These are phyloP conservation scores for Pseudomicrostroma phylloplanum DNA, from an alignment of 1,284 basidiomycete species.

Conservation along the genomic window DNA sequence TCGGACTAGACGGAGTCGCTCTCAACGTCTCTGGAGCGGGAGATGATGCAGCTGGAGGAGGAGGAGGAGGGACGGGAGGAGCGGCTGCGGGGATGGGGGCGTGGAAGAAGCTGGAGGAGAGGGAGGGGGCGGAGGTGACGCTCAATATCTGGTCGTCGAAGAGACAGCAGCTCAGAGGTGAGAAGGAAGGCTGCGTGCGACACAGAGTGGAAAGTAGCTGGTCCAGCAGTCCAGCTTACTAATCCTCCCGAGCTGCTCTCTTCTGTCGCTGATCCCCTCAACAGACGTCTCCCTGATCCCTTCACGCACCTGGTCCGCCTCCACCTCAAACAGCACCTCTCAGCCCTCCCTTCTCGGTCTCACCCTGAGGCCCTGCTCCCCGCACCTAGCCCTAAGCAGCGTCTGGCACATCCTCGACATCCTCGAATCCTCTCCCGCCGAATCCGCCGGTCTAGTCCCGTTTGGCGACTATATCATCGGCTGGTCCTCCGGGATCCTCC, in stretches of 20 bases:
- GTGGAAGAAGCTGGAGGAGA: conserved; percentile 62
- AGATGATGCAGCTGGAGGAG: conserved; percentile 5
- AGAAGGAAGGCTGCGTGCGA: conserved; percentile 37
- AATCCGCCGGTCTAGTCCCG: conserved; percentile 68
- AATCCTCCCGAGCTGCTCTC: not conserved
- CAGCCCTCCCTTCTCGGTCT: conserved; percentile 75
- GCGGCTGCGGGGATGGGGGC: conserved; percentile 27
- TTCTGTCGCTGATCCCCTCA: not conserved
- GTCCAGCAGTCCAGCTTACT: not conserved
- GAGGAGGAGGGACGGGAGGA: no score
- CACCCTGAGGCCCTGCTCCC: conserved; percentile 74
- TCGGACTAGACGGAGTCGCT: conserved; percentile 65
- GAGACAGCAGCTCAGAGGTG: conserved; percentile 72
- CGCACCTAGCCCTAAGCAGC: conserved; percentile 33
- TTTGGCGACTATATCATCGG: conserved; percentile 85
- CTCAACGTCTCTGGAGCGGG: conserved; percentile 18
- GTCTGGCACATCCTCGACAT: conserved; percentile 97
- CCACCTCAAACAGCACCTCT: conserved; percentile 21
- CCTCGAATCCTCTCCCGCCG: conserved; percentile 87
- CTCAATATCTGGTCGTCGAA: conserved; percentile 88
- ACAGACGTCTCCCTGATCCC: conserved; percentile 73
- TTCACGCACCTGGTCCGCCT: conserved; percentile 66
- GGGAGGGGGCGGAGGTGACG: conserved; percentile 72
- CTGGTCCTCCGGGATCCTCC: conserved; percentile 79
- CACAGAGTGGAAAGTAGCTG: not conserved